Evolutionary conservation across 164 flowering plant genomes (phyloP), one percentile per base, ranked within the genome.

Genomic region (Berberis thunbergii): DNA sequence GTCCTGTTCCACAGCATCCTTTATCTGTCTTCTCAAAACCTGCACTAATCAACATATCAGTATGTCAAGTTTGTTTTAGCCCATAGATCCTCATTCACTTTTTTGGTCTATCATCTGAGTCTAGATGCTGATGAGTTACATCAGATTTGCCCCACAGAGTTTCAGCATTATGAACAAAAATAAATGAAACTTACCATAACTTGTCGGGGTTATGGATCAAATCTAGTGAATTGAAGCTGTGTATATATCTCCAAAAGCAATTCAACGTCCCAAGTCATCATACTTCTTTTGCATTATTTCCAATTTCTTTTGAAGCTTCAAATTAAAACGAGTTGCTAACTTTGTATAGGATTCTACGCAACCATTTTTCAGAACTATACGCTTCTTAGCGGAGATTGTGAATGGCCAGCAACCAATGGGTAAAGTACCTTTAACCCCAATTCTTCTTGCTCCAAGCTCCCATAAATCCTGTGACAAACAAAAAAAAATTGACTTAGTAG

Each of bases 1-100:
- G 6, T 9, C 83, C 91, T 0, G 75, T 78, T 2, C 83, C 83
- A 43, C 88, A 84, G 46, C 88, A 84, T 6, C 85, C 85, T 67
- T 46, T 75, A 9, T 59, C 68, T 7, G 75, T 74, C 45, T 68
- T 80, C 60, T 12, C 52, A 48, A 86, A 72, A n/a, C 80, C 85
- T 83, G 74, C 46, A 42, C 6, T 9, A 48, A 48, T 5, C 50
- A 48, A 48, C 9, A 48, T 5, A 48, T 48, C 5, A 48, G 9
- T 5, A 48, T 48, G 50, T 9, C 50, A 26, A 26, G 26, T 26
- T 26, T 26, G 26, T 26, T 26, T 26, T 26, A 26, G 26, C 26
- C 26, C 26, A 26, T 26, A 26, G 26, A 26, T 26, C 26, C 26
- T 26, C 0, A 26, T 26, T 26, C 26, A 26, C 26, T 26, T 26